Base-by-base conservation (phyloP, 371 early-diverging fungal genomes). In the Lichtheimia corymbifera region DNA sequence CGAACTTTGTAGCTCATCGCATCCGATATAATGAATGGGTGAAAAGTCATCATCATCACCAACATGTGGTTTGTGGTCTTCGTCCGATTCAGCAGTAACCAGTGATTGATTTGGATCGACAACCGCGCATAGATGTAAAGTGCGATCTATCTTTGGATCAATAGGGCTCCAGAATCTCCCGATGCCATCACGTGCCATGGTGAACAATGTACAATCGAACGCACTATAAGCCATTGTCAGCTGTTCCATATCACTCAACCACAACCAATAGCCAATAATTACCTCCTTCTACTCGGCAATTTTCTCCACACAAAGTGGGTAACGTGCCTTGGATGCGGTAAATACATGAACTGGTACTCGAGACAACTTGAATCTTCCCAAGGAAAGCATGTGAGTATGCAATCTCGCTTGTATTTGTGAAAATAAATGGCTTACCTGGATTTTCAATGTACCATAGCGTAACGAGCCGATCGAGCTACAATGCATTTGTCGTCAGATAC, bases 101-200 rank as follows among this genome's bases (percentile, higher is more conserved):
- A 88, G 72, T 25, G 85, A 88, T 58, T 88, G 88, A 35, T 79
- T 81, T 4, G 93, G 88, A 55, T 91, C 90, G 53, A 92, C 83
- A 5, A 86, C 85, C 0, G 87, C 88, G 50, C 82, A 78, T 70
- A 92, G 75, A 30, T 88, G 83, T 51, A 92, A 82, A 5, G 66
- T 67, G 41, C 82, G 79, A 0, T 82, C 81, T 18, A 77, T 71
- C 4, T 71, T 61, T 0, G 70, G 54, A 51, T 78, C 70, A 9
- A 74, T 73, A 3, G 87, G 88, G n/a, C 85, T 76, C 93, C 94
- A 93, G n/a, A 93, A 80, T 5, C 93, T 81, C 49, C 89, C 83
- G 20, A 90, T 80, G 11, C 87, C 88, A 63, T 92, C 92, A 20
- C 72, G 72, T n/a, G 84, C 79, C 79, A 84, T 82, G 1, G 94